Conservation (phyloP, 2,329 filamentous ascomycete species). For the Epichloe typhina region DNA sequence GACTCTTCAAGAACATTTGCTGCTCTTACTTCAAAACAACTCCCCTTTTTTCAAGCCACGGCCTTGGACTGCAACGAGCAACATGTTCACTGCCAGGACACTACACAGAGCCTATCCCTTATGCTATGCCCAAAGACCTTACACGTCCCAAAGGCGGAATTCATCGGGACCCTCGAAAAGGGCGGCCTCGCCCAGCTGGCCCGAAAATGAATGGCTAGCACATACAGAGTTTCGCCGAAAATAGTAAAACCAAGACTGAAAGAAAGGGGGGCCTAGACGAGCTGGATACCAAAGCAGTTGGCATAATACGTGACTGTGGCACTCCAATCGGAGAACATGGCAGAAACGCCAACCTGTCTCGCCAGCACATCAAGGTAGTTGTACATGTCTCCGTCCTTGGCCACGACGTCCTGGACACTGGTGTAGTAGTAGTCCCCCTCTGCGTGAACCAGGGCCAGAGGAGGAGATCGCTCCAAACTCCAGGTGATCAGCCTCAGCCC, state of each 20-base stretch:
- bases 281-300: conserved; percentile 44
- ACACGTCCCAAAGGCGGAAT: no score
- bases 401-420: conserved; percentile 38
- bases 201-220: no score
- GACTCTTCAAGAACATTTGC: no score
- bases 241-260: background rate
- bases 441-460: conserved; percentile 34
- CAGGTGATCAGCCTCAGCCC: conserved; percentile 55
- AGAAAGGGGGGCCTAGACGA: background rate
- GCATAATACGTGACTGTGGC: conserved; percentile 58
- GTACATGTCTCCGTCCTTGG: conserved; percentile 54
- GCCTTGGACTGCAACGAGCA: no score
- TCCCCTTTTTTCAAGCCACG: no score
- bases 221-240: no score
- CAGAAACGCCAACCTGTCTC: conserved; percentile 44
- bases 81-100: no score
- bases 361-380: conserved; percentile 52
- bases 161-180: no score
- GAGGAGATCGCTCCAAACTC: conserved; percentile 54
- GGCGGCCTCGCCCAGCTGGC: no score
- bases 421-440: conserved; percentile 42
- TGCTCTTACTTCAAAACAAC: no score
- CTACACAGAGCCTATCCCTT: no score
- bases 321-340: conserved; percentile 58
- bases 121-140: no score